Base-by-base conservation (phyloP, 2,329 filamentous ascomycete genomes). In the Arthrobotrys iridis region DNA sequence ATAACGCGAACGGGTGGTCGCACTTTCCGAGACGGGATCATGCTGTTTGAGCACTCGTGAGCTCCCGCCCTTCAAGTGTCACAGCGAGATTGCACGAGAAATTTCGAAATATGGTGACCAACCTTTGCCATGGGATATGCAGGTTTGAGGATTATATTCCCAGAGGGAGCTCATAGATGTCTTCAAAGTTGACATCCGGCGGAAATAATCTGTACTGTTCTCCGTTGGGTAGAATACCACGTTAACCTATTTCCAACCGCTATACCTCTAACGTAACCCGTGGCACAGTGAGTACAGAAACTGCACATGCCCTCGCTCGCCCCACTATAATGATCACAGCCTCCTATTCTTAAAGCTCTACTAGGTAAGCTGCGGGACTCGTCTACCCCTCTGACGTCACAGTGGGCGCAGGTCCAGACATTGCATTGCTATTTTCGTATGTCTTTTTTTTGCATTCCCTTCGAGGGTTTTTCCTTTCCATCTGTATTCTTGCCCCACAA, bases 381-480 rank as follows among this genome's bases (percentile, higher is more conserved):
- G 50, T 37, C 50, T 37, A 55, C 50, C 15, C 15, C 20, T 26
- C 58, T 63, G 58, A 63, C 58, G 58, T 63, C 58, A 63, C 58
- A 28, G 43, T 35, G 20, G 58, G 58, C 58, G 58, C 58, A 48
- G 58, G 41, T 62, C 58, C 30, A 35, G 28, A 60, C 24, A 18
- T 46, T 64, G 30, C 30, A 40, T 55, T 40, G 11, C 35, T 40
- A 40, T 40, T 40, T 40, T 40, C 35, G 35, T 10, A n/a, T 10
- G 10, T 5, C 28, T 33, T 33, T 33, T 10, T 10, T 33, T 33
- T 33, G 10, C 10, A n/a, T 40, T 40, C n/a, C 15, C 11, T n/a
- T 40, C 35, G 11, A 40, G n/a, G 35, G 4, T n/a, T 15, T 40
- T 40, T 26, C 30, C 28, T 37, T 52, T 55, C 15, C 50, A 2